Evolutionary conservation across 352 stramenopile species (phyloP), one percentile per base, ranked within the genome.

Genomic region (Elongisporangium anandrum): DNA sequence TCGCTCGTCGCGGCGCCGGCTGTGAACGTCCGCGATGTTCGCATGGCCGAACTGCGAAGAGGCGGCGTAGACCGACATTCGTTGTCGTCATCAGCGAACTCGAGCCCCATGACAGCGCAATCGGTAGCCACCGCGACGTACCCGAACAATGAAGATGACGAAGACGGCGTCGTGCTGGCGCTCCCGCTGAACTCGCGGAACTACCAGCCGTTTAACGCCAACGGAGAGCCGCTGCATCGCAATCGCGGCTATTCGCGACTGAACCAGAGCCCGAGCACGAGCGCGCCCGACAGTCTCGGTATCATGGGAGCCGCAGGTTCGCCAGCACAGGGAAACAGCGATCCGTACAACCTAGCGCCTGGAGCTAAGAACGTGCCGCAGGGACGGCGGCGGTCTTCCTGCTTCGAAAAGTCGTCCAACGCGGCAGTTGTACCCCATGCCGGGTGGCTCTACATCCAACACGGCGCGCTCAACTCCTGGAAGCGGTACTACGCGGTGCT

Each of bases 401-500:
- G 80, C 69, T 92, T 92, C 68, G 80, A 89, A 50, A 84, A 75
- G 4, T 65, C 63, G 16, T 76, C 77, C 10, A 82, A 70, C 2
- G 79, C 73, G 13, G 80, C 77, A 2, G 67, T 88, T 26, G 68
- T 91, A 8, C 81, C 80, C 6, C 73, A 80, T 57, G 75, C 72
- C n/a, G 80, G 78, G 7, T 92, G 80, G 79, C 62, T 94, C 10
- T 83, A 77, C 55, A 77, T 90, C 49, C 75, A 87, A 57, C 69
- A 68, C 61, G 68, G 66, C n/a, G 79, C 76, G 13, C 76, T 91
- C 26, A 84, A 75, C 56, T 52, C 64, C 56, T 94, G 84, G 84
- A 91, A 90, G 57, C 72, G 73, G 10, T 86, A 87, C 52, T 90
- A 83, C 52, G 84, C 80, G 0, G 78, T 88, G 50, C 64, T 92